Evolutionary conservation across 352 stramenopile genomes (phyloP).

Genomic region (Pythium dissimile): DNA sequence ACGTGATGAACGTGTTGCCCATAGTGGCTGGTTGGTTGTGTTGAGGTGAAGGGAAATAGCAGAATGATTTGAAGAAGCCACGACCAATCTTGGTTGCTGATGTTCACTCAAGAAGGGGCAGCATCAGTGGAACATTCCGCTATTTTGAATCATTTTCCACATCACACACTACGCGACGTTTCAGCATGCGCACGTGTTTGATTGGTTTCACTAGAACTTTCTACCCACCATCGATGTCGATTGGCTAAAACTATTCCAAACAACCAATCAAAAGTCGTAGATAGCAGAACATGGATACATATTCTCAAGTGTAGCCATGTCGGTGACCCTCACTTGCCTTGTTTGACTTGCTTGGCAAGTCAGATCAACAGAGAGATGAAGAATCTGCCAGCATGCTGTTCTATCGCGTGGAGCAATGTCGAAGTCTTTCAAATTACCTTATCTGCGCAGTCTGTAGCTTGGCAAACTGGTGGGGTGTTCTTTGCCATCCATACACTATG

Average conservation of each 20-base stretch:
- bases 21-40: constrained; percentile 9
- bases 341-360: no score
- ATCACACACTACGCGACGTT: not conserved
- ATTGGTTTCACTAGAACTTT: constrained; percentile 1
- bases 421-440: no score
- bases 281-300: constrained; percentile 10
- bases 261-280: not conserved
- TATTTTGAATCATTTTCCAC: not conserved
- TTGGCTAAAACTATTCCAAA: not conserved
- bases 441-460: no score
- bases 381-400: no score
- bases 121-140: not conserved
- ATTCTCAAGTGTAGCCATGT: not conserved
- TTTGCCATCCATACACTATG: no score
- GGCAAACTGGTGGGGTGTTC: no score
- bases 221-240: not conserved
- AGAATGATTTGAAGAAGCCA: constrained; percentile 21
- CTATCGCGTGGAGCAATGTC: no score
- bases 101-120: no score
- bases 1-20: constrained; percentile 32
- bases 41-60: constrained; percentile 12
- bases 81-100: not conserved
- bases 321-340: no score
- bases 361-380: no score
- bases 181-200: not conserved